Evolutionary conservation across 352 stramenopile genomes (phyloP), one percentile per base, ranked within the genome.

Genomic region (Phytophthora citrophthora): DNA sequence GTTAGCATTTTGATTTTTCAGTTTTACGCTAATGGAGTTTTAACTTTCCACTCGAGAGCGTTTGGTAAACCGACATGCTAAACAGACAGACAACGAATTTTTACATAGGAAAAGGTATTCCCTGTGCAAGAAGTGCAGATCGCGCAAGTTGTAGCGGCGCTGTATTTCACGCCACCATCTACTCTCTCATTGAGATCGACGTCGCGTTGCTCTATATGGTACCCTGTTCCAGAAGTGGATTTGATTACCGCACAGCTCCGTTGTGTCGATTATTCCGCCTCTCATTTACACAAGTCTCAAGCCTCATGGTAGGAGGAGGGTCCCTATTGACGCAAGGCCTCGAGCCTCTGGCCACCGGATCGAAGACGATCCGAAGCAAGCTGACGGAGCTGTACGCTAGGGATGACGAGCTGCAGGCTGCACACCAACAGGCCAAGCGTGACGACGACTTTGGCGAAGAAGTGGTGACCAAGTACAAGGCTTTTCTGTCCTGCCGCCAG

Each of bases 391-490:
- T 89, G 26, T 86, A 87, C 32, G 63, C 47, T 46, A 51, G 88
- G 34, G 82, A 91, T 43, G 72, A 84, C 27, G 56, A 83, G 38
- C 69, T 91, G 36, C 82, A 91, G 58, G 65, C 64, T 11, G 78
- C 78, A 31, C 82, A 91, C 43, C 46, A 70, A 23, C 62, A 68
- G 36, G 82, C 82, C 24, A 85, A 89, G 59, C 68, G 70, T n/a
- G 76, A 91, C 69, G 74, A 86, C 49, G 82, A 88, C 36, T 70
- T 83, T 39, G 82, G 80, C 45, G 82, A 91, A 50, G 61, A 83
- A 18, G 82, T 91, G n/a, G 74, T 89, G 20, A 65, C 54, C 36
- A 73, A 79, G 56, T 91, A 91, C 69, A 70, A 68, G 34, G 54
- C 55, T 4, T 91, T 91, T 50, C 53, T 91, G 24, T 62, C 66